phyloP scores from a whole-genome alignment of 805 yeast species.

The Nakazawaea anatomiae region DNA sequence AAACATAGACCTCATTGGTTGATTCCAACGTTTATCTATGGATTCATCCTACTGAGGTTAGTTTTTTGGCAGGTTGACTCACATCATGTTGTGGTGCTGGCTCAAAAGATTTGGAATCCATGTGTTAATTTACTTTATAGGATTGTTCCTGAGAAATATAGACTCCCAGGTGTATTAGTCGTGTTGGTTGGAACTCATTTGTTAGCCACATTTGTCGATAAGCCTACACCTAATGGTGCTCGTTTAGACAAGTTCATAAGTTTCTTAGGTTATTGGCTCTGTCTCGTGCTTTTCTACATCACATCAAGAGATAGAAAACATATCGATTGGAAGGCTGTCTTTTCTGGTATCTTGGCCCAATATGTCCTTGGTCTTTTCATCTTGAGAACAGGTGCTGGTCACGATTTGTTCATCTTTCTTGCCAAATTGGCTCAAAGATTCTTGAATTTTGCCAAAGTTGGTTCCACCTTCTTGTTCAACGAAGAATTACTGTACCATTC shows the following conservation, averaged over 20 bases:
- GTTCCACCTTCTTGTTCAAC: slow-evolving; percentile 54
- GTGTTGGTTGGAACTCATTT: slow-evolving; percentile 39
- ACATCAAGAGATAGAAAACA: slow-evolving; percentile 39
- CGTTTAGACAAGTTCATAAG: slow-evolving; percentile 51
- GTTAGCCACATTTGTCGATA: slow-evolving; percentile 49
- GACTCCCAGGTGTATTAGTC: slow-evolving; percentile 39
- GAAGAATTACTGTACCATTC: slow-evolving; percentile 28
- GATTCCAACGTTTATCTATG: slow-evolving; percentile 38
- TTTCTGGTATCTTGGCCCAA: slow-evolving; percentile 55
- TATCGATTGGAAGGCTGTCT: slow-evolving; percentile 54
- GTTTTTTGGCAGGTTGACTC: slow-evolving; percentile 34
- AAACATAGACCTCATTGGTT: slow-evolving; percentile 39
- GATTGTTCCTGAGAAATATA: slow-evolving; percentile 32
- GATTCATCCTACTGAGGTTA: slow-evolving; percentile 33
- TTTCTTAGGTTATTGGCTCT: slow-evolving; percentile 47
- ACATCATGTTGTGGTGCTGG: slow-evolving; percentile 17
- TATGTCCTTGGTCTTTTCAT: slow-evolving; percentile 56
- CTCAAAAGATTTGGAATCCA: slow-evolving; percentile 23
- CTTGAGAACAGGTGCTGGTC: slow-evolving; percentile 53
- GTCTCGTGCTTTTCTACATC: slow-evolving; percentile 35
- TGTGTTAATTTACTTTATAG: slow-evolving; percentile 28
- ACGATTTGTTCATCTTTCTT: slow-evolving; percentile 56
- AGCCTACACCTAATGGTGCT: slow-evolving; percentile 40
- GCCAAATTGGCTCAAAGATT: slow-evolving; percentile 51
- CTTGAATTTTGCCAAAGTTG: slow-evolving; percentile 50